Base-by-base conservation (phyloP, 768 basidiomycete species). In the Leccinum obscurum region DNA sequence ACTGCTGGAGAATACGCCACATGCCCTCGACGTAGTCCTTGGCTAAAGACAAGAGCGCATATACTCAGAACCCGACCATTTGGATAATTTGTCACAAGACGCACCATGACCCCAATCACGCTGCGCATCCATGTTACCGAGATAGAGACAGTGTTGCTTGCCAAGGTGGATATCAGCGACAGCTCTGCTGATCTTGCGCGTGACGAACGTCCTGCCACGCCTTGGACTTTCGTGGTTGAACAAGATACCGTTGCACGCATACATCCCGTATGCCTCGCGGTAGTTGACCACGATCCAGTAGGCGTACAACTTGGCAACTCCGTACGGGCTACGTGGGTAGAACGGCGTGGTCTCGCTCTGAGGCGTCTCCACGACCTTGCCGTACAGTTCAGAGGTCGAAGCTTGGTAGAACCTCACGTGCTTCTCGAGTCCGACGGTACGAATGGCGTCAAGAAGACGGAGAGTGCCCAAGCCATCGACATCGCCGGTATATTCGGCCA, bases 211-310 rank as follows among this genome's bases (percentile, higher is more conserved):
- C 71, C 95, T 80, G 22, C 95, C 95, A 66, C 95, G 83, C 54
- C 95, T 84, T 14, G 96, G 95, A 67, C 94, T 96, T 78, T 98
- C 95, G 77, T 98, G 95, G 73, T 98, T 97, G 86, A 97, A 98
- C 66, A 98, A 77, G 70, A 98, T 98, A 52, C 95, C 95, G 75
- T 97, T 97, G 76, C 92, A 95, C 17, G 94, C 92, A 77, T 86
- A 95, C 90, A 98, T 95, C 64, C 89, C 92, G 71, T 98, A 98
- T 51, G 94, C 88, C 77, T 98, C 95, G 59, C 94, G 85, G 75
- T 94, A 94, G 77, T 94, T 94, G 68, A 93, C 88, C 39, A 87
- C 87, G 75, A 94, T 92, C 90, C 90, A 94, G 75, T 86, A 93
- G 24, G 87, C 90, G 71, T 94, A 95, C 51, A 98, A 80, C 79